A percentile compares a stretch with the other conserved stretches of the same genome.
phyloP scores from a whole-genome alignment of 2,329 filamentous ascomycete genomes.

The Aspergillus phoenicis region DNA sequence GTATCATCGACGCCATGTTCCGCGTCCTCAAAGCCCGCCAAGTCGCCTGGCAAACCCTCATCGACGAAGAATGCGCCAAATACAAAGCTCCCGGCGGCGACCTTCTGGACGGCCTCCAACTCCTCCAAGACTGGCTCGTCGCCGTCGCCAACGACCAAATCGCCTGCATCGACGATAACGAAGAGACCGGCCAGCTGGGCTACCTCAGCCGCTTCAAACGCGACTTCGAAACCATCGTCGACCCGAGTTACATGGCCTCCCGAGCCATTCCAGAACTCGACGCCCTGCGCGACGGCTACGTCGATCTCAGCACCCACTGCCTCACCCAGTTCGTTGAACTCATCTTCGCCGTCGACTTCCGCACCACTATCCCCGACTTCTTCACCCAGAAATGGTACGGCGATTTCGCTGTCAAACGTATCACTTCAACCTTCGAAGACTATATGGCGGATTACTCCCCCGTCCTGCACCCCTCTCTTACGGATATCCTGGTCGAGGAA shows the following conservation, averaged over 20 bases:
- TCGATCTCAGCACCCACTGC: constrained; percentile 92
- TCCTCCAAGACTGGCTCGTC: constrained; percentile 84
- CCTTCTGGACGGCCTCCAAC: constrained; percentile 69
- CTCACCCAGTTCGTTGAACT: constrained; percentile 83
- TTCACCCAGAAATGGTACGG: constrained; percentile 91
- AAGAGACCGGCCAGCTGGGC: constrained; percentile 73
- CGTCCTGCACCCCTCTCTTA: constrained; percentile 81
- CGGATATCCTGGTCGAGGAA: constrained; percentile 91
- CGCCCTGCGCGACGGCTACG: constrained; percentile 82
- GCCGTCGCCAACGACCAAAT: constrained; percentile 98
- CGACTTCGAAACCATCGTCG: constrained; percentile 79
- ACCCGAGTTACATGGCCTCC: constrained; percentile 73
- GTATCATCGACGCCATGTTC: constrained; percentile 96
- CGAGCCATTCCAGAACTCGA: constrained; percentile 73
- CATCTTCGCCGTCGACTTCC: constrained; percentile 90
- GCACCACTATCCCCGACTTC: constrained; percentile 78
- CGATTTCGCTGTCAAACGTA: constrained; percentile 84
- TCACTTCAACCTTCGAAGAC: constrained; percentile 92
- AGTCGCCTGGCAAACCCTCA: constrained; percentile 80
- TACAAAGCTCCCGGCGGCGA: constrained; percentile 61
- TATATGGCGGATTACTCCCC: constrained; percentile 86
- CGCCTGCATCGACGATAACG: constrained; percentile 88
- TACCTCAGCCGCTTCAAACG: constrained; percentile 86
- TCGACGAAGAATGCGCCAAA: constrained; percentile 79
- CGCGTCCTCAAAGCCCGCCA: constrained; percentile 80